A percentile compares a stretch with the other conserved stretches of the same genome.
Evolutionary conservation across 2,329 filamentous ascomycete species (phyloP).

Genomic region (Fusarium cyanostomum): DNA sequence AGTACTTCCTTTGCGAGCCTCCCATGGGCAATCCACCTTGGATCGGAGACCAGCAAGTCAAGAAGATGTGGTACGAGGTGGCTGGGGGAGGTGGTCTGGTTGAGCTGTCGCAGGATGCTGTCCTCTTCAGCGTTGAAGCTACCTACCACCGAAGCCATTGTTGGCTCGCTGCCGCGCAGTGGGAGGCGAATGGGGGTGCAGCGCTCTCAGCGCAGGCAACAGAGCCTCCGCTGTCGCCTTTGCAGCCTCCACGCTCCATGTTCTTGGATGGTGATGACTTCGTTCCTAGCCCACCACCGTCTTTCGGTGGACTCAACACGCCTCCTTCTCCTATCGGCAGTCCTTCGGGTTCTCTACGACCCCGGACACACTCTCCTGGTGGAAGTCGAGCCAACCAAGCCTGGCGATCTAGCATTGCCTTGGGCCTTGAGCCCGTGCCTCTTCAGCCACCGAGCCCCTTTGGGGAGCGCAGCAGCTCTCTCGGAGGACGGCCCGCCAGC

Average conservation of each 20-base stretch:
- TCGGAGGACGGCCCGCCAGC: slow-evolving; percentile 47
- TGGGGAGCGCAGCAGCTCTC: slow-evolving; percentile 50
- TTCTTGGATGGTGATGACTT: slow-evolving; percentile 47
- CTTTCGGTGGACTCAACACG: slow-evolving; percentile 39
- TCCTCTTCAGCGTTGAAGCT: slow-evolving; percentile 69
- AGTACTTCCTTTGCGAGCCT: slow-evolving; percentile 84
- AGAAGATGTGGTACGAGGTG: slow-evolving; percentile 78
- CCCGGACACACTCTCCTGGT: slow-evolving; percentile 52
- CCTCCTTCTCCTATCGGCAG: slow-evolving; percentile 43
- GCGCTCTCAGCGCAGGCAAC: slow-evolving; percentile 34
- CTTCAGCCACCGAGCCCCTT: slow-evolving; percentile 48
- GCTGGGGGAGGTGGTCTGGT: slow-evolving; percentile 69
- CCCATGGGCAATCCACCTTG: slow-evolving; percentile 78
- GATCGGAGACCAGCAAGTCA: slow-evolving; percentile 71
- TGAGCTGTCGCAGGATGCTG: slow-evolving; percentile 67
- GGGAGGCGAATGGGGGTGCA: slow-evolving; percentile 53
- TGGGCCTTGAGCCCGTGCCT: slow-evolving; percentile 56
- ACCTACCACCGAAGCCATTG: slow-evolving; percentile 68
- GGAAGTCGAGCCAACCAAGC: slow-evolving; percentile 48
- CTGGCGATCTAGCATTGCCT: slow-evolving; percentile 54
- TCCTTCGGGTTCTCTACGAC: slow-evolving; percentile 48
- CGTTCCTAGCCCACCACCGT: slow-evolving; percentile 32
- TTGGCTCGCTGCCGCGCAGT: slow-evolving; percentile 63
- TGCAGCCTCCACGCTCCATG: slow-evolving; percentile 51
- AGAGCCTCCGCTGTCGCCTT: slow-evolving; percentile 50